Percentiles rank a stretch among this genome's conserved stretches.
Evolutionary conservation across 2,329 filamentous ascomycete species (phyloP).

Genomic region (Trichophyton schoenleinii): DNA sequence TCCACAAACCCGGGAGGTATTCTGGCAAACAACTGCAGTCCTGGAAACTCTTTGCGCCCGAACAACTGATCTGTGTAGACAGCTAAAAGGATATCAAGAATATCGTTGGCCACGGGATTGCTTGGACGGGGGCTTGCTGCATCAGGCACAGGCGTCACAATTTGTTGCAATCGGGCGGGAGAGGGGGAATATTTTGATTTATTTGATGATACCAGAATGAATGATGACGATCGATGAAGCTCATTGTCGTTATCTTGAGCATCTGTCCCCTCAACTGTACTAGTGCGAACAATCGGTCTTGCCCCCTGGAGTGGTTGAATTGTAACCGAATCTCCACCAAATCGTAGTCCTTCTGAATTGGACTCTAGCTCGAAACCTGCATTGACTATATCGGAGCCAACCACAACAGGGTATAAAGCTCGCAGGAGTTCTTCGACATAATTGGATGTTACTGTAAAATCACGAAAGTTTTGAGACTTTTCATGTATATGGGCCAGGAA

Average conservation of each 20-base stretch:
- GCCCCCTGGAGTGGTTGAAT: constrained; percentile 59
- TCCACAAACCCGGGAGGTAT: constrained; percentile 87
- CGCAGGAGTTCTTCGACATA: constrained; percentile 70
- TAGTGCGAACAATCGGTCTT: constrained; percentile 61
- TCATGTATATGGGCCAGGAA: constrained; percentile 68
- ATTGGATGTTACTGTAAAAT: constrained; percentile 67
- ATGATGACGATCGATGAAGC: constrained; percentile 73
- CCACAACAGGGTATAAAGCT: constrained; percentile 75
- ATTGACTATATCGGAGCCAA: constrained; percentile 70
- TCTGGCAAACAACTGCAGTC: constrained; percentile 73
- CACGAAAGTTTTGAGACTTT: constrained; percentile 65
- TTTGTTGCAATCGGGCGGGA: constrained; percentile 50
- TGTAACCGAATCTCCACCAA: constrained; percentile 74
- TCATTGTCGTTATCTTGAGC: constrained; percentile 27
- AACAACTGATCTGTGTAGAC: constrained; percentile 81
- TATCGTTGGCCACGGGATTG: constrained; percentile 59
- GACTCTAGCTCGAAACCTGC: constrained; percentile 81
- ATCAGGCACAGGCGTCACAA: constrained; percentile 48
- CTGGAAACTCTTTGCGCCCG: constrained; percentile 76
- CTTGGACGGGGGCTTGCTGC: constrained; percentile 39
- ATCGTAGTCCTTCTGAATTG: constrained; percentile 64
- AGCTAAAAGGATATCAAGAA: constrained; percentile 63
- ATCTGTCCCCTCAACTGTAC: constrained; percentile 43
- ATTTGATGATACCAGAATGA: constrained; percentile 70
- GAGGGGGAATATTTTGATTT: constrained; percentile 46